A percentile compares a stretch with the other conserved stretches of the same genome.
Conservation (phyloP, 495 filamentous ascomycete species). For the Podospora pseudoanserina region DNA sequence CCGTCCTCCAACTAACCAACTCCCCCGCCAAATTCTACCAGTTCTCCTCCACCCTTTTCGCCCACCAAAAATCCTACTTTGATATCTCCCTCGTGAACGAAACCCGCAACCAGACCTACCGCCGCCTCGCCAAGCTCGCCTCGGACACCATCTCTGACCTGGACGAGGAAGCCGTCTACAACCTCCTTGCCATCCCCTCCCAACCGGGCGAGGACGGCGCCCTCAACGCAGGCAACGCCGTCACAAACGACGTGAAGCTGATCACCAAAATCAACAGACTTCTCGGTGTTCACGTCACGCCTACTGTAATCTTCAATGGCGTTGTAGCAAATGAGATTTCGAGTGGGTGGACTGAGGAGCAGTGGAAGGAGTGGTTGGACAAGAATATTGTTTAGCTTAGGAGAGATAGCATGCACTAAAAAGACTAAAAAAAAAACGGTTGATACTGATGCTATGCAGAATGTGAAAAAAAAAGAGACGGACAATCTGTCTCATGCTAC, state of each 20-base stretch:
- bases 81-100: slow-evolving; percentile 80
- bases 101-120: slow-evolving; percentile 79
- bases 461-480: neutral
- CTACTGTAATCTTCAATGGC: slow-evolving; percentile 85
- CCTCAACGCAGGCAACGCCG: slow-evolving; percentile 71
- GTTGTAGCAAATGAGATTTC: slow-evolving; percentile 74
- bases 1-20: slow-evolving; percentile 57
- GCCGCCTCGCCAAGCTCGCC: slow-evolving; percentile 66
- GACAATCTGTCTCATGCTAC: neutral
- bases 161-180: slow-evolving; percentile 59
- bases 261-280: slow-evolving; percentile 76
- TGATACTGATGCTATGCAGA: too few relatives aligned
- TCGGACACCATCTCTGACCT: slow-evolving; percentile 55
- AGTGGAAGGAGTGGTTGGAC: slow-evolving; percentile 83
- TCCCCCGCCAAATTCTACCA: slow-evolving; percentile 69
- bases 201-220: slow-evolving; percentile 58
- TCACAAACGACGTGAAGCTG: slow-evolving; percentile 83
- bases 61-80: slow-evolving; percentile 67
- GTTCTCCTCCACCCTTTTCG: slow-evolving; percentile 71
- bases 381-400: slow-evolving; percentile 61
- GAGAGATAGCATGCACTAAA: too few relatives aligned
- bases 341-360: slow-evolving; percentile 68
- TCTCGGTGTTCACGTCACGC: slow-evolving; percentile 80
- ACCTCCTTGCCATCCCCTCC: slow-evolving; percentile 60
- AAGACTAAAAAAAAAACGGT: too few relatives aligned